Evolutionary conservation across 148 eudicot species (phyloP).

Genomic region (Fagopyrum esculentum): DNA sequence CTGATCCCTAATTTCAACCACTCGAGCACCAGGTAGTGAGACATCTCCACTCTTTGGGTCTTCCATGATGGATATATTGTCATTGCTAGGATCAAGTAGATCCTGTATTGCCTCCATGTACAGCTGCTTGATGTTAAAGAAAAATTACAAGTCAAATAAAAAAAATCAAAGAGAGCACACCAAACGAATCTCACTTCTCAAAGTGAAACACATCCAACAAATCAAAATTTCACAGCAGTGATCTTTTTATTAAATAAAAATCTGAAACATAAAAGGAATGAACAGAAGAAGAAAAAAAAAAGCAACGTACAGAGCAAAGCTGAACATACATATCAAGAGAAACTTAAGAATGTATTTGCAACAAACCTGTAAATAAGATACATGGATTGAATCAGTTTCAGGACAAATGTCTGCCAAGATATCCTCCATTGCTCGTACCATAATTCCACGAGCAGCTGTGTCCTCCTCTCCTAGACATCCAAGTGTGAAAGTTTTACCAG

Average conservation of each 20-base stretch:
- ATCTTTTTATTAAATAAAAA: neutral
- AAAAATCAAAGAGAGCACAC: neutral
- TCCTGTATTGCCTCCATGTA: conserved; percentile 95
- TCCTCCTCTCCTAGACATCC: conserved; percentile 89
- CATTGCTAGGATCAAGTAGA: conserved; percentile 79
- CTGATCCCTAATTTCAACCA: conserved; percentile 67
- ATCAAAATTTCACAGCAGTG: neutral
- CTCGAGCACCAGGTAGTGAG: conserved; percentile 71
- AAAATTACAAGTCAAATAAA: neutral
- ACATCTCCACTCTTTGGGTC: conserved; percentile 86
- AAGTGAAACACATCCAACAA: neutral
- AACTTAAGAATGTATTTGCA: neutral
- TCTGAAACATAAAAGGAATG: neutral
- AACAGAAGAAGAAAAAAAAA: neutral
- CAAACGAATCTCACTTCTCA: neutral
- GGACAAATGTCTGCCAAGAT: conserved; percentile 54
- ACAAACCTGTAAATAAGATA: conserved; percentile 82
- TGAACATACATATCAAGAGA: neutral
- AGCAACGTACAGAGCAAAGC: neutral
- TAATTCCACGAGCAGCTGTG: conserved; percentile 82
- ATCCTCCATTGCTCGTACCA: conserved; percentile 96
- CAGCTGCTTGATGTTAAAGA: conserved; percentile 36
- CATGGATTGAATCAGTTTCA: conserved; percentile 56
- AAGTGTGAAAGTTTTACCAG: conserved; percentile 85
- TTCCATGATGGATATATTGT: conserved; percentile 69